Base-by-base conservation (phyloP, 2,329 filamentous ascomycete species). In the Talaromyces sp. region DNA sequence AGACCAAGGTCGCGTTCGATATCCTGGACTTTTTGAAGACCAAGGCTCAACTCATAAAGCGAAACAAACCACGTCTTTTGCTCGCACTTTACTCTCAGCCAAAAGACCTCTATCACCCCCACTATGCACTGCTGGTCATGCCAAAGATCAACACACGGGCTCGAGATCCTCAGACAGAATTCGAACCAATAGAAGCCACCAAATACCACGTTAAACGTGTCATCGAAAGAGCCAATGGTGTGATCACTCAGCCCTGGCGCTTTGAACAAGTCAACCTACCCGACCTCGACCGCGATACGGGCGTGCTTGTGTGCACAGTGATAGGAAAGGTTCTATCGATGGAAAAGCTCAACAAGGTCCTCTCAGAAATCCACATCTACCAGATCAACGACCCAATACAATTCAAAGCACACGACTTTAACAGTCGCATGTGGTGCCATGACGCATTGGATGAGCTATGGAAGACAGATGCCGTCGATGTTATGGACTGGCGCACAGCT, bases 41-140 rank as follows among this genome's bases (percentile, higher is more conserved):
- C 24, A 27, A 27, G 9, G 9, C 24, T 4, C 4, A 27, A 27
- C 24, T 27, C 17, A 33, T 20, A 20, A 49, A 45, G 17, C 49
- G 39, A 13, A 54, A 57, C 44, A 57, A 57, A 42, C 51, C 44
- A 10, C 55, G 55, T 6, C 22, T 57, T 3, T 29, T 50, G 2
- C 51, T 57, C n/a, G 51, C 37, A 1, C 33, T 51, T n/a, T 54
- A 54, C 30, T 27, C 33, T 3, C 17, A 32, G n/a, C 47, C 55
- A 32, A 45, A 52, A 27, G 9, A 39, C 3, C 24, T 33, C n/a
- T 22, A 49, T 5, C 14, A 17, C 17, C 39, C 47, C 4, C 51
- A 47, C 44, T 45, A 42, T 19, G 51, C 51, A 5, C 47, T 57
- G 6, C 29, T 54, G 16, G 32, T 54, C 10, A 54, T 43, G 10